Evolutionary conservation across 495 filamentous ascomycete genomes (phyloP).

Genomic region (Aspergillus baeticus): DNA sequence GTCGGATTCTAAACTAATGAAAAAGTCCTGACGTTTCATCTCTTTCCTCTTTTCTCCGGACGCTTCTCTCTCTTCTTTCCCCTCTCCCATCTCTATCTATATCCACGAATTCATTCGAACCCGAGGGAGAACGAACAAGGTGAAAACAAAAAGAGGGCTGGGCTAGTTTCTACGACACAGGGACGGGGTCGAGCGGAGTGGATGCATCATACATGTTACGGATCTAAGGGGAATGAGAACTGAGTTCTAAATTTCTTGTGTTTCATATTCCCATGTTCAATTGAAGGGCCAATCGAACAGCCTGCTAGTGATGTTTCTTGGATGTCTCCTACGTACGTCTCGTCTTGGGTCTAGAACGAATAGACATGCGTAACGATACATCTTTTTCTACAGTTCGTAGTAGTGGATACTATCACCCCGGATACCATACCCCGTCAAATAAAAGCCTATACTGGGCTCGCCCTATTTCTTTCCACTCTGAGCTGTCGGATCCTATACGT

Average conservation of each 20-base stretch:
- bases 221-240: constrained; percentile 18
- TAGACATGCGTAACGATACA: constrained; percentile 6
- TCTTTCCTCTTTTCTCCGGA: constrained; percentile 19
- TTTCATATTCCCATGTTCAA: constrained; percentile 20
- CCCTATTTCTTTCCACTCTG: constrained; percentile 39
- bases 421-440: not conserved
- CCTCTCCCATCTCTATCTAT: constrained; percentile 4
- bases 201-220: constrained; percentile 13
- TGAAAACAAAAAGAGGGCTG: not conserved
- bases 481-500: constrained; percentile 35
- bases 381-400: not conserved
- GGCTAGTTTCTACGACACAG: constrained; percentile 9
- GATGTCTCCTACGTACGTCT: not conserved
- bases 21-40: constrained; percentile 39
- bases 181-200: constrained; percentile 4
- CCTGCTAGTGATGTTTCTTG: not conserved
- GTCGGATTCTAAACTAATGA: constrained; percentile 30
- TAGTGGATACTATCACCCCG: not conserved
- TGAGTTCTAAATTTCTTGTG: constrained; percentile 17
- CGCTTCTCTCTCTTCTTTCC: constrained; percentile 10
- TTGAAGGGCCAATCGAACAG: constrained; percentile 7
- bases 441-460: not conserved
- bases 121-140: constrained; percentile 1
- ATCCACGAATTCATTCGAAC: constrained; percentile 2
- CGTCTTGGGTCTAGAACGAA: constrained; percentile 5